Conservation (phyloP, 345 rosid genomes). For the Odontarrhena argentea region DNA sequence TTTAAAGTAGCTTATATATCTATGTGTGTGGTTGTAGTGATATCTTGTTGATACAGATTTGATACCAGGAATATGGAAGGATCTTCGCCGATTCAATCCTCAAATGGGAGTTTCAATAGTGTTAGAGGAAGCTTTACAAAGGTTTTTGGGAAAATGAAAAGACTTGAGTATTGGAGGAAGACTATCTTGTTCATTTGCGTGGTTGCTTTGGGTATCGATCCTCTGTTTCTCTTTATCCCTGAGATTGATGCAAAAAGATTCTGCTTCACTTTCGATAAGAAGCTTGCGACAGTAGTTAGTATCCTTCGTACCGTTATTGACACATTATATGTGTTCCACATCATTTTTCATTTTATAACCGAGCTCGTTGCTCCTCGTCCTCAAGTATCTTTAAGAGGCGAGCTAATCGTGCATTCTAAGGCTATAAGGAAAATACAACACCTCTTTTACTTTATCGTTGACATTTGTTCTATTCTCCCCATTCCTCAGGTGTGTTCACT, state of each 20-base stretch:
- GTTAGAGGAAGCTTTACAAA: slow-evolving; percentile 39
- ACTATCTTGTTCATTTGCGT: slow-evolving; percentile 7
- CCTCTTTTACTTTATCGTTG: slow-evolving; percentile 15
- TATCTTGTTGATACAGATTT: slow-evolving; percentile 42
- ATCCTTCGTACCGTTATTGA: slow-evolving; percentile 27
- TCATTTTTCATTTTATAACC: slow-evolving; percentile 10
- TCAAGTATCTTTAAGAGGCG: slow-evolving; percentile 17
- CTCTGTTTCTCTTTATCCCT: slow-evolving; percentile 39
- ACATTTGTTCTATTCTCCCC: slow-evolving; percentile 32
- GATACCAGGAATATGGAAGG: slow-evolving; percentile 10
- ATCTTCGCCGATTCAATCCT: slow-evolving; percentile 19
- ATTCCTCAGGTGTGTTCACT: slow-evolving; percentile 33
- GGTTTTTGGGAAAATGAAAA: slow-evolving; percentile 41
- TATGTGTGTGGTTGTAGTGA: not conserved
- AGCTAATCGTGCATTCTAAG: not conserved
- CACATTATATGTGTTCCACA: slow-evolving; percentile 24
- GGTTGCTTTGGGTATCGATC: slow-evolving; percentile 31
- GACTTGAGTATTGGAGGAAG: slow-evolving; percentile 28
- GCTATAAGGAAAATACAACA: not conserved
- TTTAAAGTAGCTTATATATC: not conserved
- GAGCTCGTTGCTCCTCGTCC: slow-evolving; percentile 27
- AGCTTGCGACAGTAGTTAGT: not conserved
- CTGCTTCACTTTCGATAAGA: slow-evolving; percentile 30
- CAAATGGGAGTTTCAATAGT: slow-evolving; percentile 2
- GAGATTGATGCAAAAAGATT: not conserved